phyloP scores from a whole-genome alignment of 1,139 yeast genomes.

The Wickerhamiella infanticola region DNA sequence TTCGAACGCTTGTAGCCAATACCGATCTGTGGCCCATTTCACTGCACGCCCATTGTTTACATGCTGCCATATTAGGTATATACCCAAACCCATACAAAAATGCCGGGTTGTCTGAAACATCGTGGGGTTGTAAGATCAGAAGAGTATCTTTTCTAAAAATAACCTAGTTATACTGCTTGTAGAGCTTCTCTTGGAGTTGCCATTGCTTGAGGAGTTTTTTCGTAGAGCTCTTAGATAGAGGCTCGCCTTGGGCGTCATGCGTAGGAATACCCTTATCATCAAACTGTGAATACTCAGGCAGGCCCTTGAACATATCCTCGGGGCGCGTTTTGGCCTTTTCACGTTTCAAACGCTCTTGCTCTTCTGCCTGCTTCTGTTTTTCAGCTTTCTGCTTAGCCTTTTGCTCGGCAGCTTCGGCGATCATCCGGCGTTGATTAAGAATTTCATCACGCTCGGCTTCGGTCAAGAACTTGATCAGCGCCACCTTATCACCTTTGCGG shows the following conservation, averaged over 20 bases:
- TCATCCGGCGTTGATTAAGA: constrained; percentile 41
- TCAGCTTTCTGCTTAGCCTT: constrained; percentile 31
- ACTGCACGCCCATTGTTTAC: too few species aligned
- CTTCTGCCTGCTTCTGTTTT: constrained; percentile 25
- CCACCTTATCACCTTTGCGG: constrained; percentile 48
- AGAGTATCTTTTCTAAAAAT: background rate
- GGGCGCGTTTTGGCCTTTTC: constrained; percentile 64
- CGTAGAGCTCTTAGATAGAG: constrained; percentile 69
- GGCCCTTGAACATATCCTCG: constrained; percentile 46
- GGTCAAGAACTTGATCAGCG: constrained; percentile 67
- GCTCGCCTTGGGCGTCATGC: constrained; percentile 63
- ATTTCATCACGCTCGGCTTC: constrained; percentile 54
- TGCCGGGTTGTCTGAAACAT: too few species aligned
- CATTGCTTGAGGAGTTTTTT: constrained; percentile 69
- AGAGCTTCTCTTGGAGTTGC: constrained; percentile 68
- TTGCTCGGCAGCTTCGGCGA: constrained; percentile 37
- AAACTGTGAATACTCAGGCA: constrained; percentile 50
- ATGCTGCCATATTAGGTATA: too few species aligned
- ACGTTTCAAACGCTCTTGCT: constrained; percentile 49
- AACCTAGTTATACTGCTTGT: constrained; percentile 38
- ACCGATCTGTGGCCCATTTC: too few species aligned
- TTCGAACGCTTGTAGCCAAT: too few species aligned
- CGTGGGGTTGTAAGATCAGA: too few species aligned
- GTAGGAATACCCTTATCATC: constrained; percentile 77
- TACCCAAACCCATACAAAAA: too few species aligned